Base-by-base conservation (phyloP, 169 alveolate genomes). In the Cryptosporidium bovis region DNA sequence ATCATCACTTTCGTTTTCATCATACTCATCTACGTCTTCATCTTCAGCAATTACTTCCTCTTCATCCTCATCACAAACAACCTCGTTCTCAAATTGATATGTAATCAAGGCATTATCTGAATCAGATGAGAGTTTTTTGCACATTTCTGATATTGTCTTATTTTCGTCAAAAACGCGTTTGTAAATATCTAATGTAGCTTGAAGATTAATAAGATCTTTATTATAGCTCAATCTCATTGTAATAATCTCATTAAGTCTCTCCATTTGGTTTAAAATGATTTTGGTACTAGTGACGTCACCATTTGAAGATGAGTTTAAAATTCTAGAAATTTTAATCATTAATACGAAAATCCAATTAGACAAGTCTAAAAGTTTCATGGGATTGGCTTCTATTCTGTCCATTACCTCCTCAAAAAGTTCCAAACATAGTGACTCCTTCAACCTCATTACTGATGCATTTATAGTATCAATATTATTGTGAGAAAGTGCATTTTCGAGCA, bases 341-440 rank as follows among this genome's bases (percentile, higher is more conserved):
- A 77, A 15, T 15, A 48, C 60, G 27, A 62, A 34, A 12, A 77
- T 13, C 87, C 87, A 77, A 51, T 50, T 62, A 13, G 71, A 58
- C 24, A 77, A 53, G 33, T 77, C 77, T 46, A 77, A 77, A 34
- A 77, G 51, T 20, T 62, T 77, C 87, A 77, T 77, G 18, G 87
- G 87, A 40, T 62, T 77, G 34, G 10, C 51, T 8, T 77, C 77
- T 34, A 77, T 77, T 62, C 71, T 77, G 16, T 77, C 46, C 69
- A 77, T 58, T 3, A 77, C 40, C 48, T 77, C 87, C 31, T 77
- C 71, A 77, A 77, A 77, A 6, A 77, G 64, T 20, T 77, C 87
- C 29, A 56, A 18, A 77, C 77, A 77, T 44, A 20, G 10, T 12
- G 4, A 51, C 15, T 46, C 64, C 33, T 53, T 40, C 40, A 77